Percentiles rank a stretch among this genome's conserved stretches.
phyloP scores from a whole-genome alignment of 805 yeast genomes.

The Hemisphaericaspora nanyangensis region DNA sequence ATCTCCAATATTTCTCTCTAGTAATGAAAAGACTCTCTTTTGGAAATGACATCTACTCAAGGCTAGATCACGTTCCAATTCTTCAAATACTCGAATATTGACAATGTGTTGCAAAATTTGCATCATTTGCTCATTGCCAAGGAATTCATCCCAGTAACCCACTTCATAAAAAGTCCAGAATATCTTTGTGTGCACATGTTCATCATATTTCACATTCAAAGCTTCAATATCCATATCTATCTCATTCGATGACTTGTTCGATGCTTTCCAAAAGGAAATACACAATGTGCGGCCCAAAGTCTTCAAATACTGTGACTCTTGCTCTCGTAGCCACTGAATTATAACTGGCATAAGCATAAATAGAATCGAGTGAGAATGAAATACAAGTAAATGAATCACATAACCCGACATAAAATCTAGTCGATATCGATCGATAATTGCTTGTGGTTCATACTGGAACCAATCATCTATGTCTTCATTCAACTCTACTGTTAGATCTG shows the following conservation, averaged over 20 bases:
- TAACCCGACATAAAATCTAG: constrained; percentile 30
- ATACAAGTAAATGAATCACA: constrained; percentile 28
- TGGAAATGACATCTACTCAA: not conserved
- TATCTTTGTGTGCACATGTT: constrained; percentile 4
- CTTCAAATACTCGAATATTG: not conserved
- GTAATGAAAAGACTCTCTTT: constrained; percentile 1
- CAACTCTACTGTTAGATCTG: too few species aligned
- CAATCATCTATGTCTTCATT: constrained; percentile 34
- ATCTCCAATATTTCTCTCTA: not conserved
- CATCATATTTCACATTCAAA: constrained; percentile 11
- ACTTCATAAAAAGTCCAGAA: constrained; percentile 26
- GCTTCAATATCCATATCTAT: constrained; percentile 12
- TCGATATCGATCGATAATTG: constrained; percentile 18
- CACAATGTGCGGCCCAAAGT: constrained; percentile 11
- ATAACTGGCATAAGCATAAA: constrained; percentile 32
- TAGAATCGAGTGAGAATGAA: constrained; percentile 29
- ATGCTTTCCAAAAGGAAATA: constrained; percentile 22
- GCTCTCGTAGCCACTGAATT: constrained; percentile 34
- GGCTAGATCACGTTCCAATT: not conserved
- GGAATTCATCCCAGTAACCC: constrained; percentile 28
- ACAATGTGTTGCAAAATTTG: not conserved
- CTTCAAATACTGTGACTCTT: constrained; percentile 2
- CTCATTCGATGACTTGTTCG: constrained; percentile 8
- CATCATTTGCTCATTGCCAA: not conserved
- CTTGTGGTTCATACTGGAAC: constrained; percentile 30